These are phyloP conservation scores for Fusarium papillatum DNA, from an alignment of 2,329 filamentous ascomycete species.

Conservation along the genomic window DNA sequence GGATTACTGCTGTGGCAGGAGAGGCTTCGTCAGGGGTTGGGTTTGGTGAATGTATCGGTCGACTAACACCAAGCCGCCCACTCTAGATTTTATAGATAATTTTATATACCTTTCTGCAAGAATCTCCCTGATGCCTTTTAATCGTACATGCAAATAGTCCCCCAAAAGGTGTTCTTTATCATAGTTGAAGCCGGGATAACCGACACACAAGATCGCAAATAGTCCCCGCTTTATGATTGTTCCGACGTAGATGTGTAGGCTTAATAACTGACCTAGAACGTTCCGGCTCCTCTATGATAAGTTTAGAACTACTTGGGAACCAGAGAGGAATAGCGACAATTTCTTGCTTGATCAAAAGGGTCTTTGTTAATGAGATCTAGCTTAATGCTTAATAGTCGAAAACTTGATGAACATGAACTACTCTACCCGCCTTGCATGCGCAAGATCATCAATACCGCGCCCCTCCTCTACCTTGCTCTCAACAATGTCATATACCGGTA, in stretches of 20 bases:
- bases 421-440: constrained; percentile 23
- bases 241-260: neutral
- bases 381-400: neutral
- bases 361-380: too few species aligned
- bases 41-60: constrained; percentile 53
- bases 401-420: neutral
- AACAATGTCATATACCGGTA: constrained; percentile 32
- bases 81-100: neutral
- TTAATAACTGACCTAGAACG: neutral
- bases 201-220: too few species aligned
- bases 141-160: too few species aligned
- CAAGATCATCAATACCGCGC: constrained; percentile 22
- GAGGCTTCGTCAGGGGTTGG: constrained; percentile 57
- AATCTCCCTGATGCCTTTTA: neutral
- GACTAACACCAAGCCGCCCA: constrained; percentile 1
- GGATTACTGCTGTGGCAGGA: constrained; percentile 54
- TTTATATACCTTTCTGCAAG: too few species aligned
- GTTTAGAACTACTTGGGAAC: neutral
- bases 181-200: too few species aligned
- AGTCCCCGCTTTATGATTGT: too few species aligned
- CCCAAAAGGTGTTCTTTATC: too few species aligned
- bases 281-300: neutral
- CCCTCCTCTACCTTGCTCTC: constrained; percentile 26
- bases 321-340: neutral
- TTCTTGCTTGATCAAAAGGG: too few species aligned